These are phyloP conservation scores for Lactarius pseudohatsudake DNA, from an alignment of 768 basidiomycete genomes.

Conservation along the genomic window DNA sequence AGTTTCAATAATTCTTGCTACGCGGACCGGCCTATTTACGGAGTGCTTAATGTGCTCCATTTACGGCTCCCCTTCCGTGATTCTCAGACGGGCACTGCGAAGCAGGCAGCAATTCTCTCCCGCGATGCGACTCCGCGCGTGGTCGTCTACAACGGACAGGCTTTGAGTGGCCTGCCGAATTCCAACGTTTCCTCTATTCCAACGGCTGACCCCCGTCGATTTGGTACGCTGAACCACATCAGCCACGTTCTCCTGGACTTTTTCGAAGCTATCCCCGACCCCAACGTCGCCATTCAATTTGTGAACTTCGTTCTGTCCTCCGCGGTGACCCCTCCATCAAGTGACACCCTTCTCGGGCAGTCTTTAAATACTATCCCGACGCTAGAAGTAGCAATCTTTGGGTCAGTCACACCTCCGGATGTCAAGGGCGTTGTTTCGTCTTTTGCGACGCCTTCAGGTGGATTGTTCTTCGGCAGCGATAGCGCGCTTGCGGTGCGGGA, in stretches of 20 bases:
- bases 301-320: slow-evolving; percentile 49
- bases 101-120: slow-evolving; percentile 52
- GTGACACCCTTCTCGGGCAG: slow-evolving; percentile 41
- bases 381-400: slow-evolving; percentile 67
- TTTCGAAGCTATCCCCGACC: slow-evolving; percentile 49
- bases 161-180: slow-evolving; percentile 50
- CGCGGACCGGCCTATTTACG: slow-evolving; percentile 59
- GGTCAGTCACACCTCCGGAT: slow-evolving; percentile 50
- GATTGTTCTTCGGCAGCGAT: slow-evolving; percentile 61
- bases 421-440: slow-evolving; percentile 49
- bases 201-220: slow-evolving; percentile 49
- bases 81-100: slow-evolving; percentile 41
- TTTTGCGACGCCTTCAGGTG: slow-evolving; percentile 48
- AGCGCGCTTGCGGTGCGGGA: slow-evolving; percentile 48
- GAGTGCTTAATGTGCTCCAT: slow-evolving; percentile 56
- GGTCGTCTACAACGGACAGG: slow-evolving; percentile 51
- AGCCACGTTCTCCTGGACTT: slow-evolving; percentile 61
- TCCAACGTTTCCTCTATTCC: slow-evolving; percentile 36
- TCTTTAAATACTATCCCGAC: slow-evolving; percentile 49
- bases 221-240: slow-evolving; percentile 53
- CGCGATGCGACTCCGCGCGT: slow-evolving; percentile 47
- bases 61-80: slow-evolving; percentile 59
- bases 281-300: slow-evolving; percentile 47
- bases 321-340: slow-evolving; percentile 43
- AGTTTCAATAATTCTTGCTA: slow-evolving; percentile 54